phyloP scores from a whole-genome alignment of 2,329 filamentous ascomycete species.

The Hymenoscyphus salicellus region DNA sequence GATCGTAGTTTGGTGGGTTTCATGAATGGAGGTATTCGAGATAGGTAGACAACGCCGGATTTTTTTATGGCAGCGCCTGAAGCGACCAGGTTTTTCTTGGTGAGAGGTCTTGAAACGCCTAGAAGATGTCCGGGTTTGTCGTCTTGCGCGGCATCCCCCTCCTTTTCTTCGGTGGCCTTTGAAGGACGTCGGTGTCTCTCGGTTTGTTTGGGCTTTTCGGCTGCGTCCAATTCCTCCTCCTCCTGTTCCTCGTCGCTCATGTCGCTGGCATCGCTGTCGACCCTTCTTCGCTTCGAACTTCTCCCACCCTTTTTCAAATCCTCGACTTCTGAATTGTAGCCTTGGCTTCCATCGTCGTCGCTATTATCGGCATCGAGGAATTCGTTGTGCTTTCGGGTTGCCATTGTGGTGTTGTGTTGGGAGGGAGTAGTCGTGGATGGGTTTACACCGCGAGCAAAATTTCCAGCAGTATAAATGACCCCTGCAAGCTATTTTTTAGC shows the following conservation, averaged over 20 bases:
- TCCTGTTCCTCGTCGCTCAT: slow-evolving; percentile 34
- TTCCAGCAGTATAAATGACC: not conserved
- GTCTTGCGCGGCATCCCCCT: slow-evolving; percentile 7
- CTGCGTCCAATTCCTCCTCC: slow-evolving; percentile 33
- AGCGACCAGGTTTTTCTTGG: slow-evolving; percentile 65
- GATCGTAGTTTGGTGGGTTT: slow-evolving; percentile 74
- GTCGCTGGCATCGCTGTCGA: slow-evolving; percentile 45
- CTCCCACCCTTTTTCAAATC: slow-evolving; percentile 65
- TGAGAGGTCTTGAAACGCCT: slow-evolving; percentile 52
- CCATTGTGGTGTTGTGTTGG: slow-evolving; percentile 47
- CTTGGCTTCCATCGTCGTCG: slow-evolving; percentile 48
- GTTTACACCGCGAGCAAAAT: slow-evolving; percentile 8
- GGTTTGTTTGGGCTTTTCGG: slow-evolving; percentile 27
- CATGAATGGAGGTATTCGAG: slow-evolving; percentile 84
- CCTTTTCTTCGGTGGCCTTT: slow-evolving; percentile 20
- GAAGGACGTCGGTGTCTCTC: not conserved
- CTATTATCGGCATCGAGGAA: slow-evolving; percentile 63
- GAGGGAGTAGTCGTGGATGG: not conserved
- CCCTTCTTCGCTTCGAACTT: slow-evolving; percentile 61
- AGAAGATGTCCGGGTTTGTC: slow-evolving; percentile 41
- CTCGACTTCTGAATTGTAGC: slow-evolving; percentile 63
- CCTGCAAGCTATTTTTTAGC: slow-evolving; percentile 4
- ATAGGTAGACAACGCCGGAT: slow-evolving; percentile 80
- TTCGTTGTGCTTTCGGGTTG: slow-evolving; percentile 67
- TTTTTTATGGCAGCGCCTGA: slow-evolving; percentile 64